Percentiles rank a stretch among this genome's conserved stretches.
These are phyloP conservation scores for Solanum chmielewskii DNA, from an alignment of 257 asterid species.

Conservation along the genomic window DNA sequence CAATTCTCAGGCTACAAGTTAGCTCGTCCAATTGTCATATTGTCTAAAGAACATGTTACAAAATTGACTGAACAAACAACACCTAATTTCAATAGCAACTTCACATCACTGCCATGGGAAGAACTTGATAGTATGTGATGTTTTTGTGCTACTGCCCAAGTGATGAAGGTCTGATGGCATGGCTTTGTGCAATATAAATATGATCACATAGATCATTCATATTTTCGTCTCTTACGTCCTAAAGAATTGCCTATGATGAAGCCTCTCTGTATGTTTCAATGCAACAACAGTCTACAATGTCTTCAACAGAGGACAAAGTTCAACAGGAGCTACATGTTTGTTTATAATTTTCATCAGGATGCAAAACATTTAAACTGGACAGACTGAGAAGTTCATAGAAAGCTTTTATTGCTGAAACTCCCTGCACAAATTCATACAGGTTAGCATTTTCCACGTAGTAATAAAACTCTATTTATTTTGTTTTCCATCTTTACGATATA, in stretches of 20 bases:
- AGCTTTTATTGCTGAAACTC: constrained; percentile 86
- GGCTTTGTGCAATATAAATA: constrained; percentile 74
- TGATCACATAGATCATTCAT: constrained; percentile 81
- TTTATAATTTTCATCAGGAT: constrained; percentile 38
- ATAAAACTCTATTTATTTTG: not conserved
- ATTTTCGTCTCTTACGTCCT: constrained; percentile 68
- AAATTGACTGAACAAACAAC: not conserved
- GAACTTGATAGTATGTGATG: not conserved
- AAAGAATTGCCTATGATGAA: constrained; percentile 46
- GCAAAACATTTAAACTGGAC: constrained; percentile 50
- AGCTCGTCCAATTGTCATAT: not conserved
- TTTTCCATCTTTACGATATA: no score
- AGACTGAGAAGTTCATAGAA: constrained; percentile 75
- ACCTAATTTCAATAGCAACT: not conserved
- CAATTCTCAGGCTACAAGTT: not conserved
- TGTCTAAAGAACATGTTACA: not conserved
- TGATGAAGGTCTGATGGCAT: constrained; percentile 79
- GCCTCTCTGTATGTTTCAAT: constrained; percentile 40
- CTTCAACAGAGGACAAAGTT: constrained; percentile 76
- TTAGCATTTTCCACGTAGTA: not conserved
- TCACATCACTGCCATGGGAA: not conserved
- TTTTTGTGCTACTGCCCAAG: constrained; percentile 29
- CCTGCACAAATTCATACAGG: constrained; percentile 21
- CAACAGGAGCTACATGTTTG: constrained; percentile 72
- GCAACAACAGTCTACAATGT: constrained; percentile 22